Percentiles rank a stretch among this genome's conserved stretches.
These are phyloP conservation scores for Usnea hakonensis DNA, from an alignment of 495 filamentous ascomycete species.

Conservation along the genomic window DNA sequence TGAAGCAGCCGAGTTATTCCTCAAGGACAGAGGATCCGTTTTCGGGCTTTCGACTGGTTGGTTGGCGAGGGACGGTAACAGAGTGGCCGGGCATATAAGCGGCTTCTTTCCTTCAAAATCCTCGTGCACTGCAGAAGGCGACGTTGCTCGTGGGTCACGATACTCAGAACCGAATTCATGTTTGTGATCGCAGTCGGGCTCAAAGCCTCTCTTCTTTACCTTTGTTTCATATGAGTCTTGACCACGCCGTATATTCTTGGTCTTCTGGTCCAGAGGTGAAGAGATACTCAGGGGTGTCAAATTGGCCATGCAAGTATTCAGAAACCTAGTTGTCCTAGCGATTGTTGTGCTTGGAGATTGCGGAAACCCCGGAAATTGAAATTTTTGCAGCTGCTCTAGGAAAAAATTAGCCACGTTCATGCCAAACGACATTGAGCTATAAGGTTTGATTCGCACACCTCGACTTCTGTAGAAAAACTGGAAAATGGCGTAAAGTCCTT, in stretches of 20 bases:
- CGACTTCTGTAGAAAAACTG: slow-evolving; percentile 27
- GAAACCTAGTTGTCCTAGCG: neutral
- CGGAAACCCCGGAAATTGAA: slow-evolving; percentile 20
- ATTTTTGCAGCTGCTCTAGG: slow-evolving; percentile 17
- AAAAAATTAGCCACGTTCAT: neutral
- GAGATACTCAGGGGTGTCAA: slow-evolving; percentile 20
- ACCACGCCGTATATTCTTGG: neutral
- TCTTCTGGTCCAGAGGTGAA: neutral
- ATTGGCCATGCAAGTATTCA: slow-evolving; percentile 8
- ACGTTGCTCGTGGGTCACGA: neutral
- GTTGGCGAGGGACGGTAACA: neutral
- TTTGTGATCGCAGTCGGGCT: neutral
- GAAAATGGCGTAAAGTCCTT: slow-evolving; percentile 23
- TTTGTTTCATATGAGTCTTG: slow-evolving; percentile 13
- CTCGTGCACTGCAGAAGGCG: neutral
- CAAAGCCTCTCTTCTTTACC: slow-evolving; percentile 1
- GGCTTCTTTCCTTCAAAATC: neutral
- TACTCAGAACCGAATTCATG: slow-evolving; percentile 11
- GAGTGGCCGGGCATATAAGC: neutral
- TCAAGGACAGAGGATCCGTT: neutral
- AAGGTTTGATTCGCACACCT: slow-evolving; percentile 7
- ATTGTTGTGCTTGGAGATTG: neutral
- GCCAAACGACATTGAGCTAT: neutral
- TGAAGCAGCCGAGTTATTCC: neutral
- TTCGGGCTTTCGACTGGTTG: neutral